Percentiles rank a stretch among this genome's conserved stretches.
Conservation (phyloP, 768 basidiomycete species). For the Pisolithus orientalis region DNA sequence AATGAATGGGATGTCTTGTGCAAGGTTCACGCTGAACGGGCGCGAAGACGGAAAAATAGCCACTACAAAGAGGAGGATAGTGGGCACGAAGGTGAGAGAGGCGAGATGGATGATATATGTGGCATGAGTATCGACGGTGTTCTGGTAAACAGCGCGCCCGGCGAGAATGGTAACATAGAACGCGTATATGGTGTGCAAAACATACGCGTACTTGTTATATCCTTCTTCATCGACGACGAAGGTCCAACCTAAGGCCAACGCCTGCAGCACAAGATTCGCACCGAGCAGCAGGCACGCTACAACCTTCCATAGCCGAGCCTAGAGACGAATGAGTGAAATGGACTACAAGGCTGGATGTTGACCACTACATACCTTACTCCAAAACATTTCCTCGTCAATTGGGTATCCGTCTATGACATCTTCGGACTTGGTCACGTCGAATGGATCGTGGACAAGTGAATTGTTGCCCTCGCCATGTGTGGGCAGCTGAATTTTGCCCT, state of each 20-base stretch:
- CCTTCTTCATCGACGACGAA: slow-evolving; percentile 19
- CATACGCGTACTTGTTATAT: slow-evolving; percentile 30
- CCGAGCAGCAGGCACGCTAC: slow-evolving; percentile 41
- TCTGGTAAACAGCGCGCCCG: slow-evolving; percentile 42
- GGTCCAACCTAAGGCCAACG: slow-evolving; percentile 49
- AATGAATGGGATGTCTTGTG: slow-evolving; percentile 15
- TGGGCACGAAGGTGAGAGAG: slow-evolving; percentile 44
- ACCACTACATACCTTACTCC: slow-evolving; percentile 40
- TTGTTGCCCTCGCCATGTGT: slow-evolving; percentile 19
- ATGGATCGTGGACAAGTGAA: slow-evolving; percentile 42
- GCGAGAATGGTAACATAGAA: slow-evolving; percentile 55
- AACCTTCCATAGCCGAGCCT: slow-evolving; percentile 61
- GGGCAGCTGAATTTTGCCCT: slow-evolving; percentile 50
- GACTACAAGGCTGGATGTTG: neutral
- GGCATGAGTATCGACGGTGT: slow-evolving; percentile 35
- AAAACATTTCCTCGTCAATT: slow-evolving; percentile 54
- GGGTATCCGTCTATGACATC: slow-evolving; percentile 66
- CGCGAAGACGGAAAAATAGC: slow-evolving; percentile 52
- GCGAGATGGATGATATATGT: slow-evolving; percentile 58
- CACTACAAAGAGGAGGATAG: slow-evolving; percentile 36
- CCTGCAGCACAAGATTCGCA: slow-evolving; percentile 42
- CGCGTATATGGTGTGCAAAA: slow-evolving; percentile 47
- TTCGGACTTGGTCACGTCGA: slow-evolving; percentile 66
- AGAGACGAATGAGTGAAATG: neutral
- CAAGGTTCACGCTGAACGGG: slow-evolving; percentile 26